Base-by-base conservation (phyloP, 306 rosid genomes). In the Sophora flavescens region DNA sequence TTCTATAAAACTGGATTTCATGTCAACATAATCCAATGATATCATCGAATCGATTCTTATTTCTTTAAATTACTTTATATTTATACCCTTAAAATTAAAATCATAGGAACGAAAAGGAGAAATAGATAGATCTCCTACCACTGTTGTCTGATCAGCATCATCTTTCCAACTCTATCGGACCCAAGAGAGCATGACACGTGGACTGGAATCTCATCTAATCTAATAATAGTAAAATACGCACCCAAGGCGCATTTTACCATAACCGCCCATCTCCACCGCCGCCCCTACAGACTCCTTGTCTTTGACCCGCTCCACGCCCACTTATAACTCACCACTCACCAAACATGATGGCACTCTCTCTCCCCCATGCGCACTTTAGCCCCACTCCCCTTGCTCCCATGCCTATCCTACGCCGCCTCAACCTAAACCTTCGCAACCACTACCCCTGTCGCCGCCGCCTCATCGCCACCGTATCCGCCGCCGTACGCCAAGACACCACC, bases 321-420 rank as follows among this genome's bases (percentile, higher is more conserved):
- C 59, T 6, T 51, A 41, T 26, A 68, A 45, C 59, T 28, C 57
- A 2, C 53, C 35, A 6, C 9, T 45, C n/a, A n/a, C 16, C 50
- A 69, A 63, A 17, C 77, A 92, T 90, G 97, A 92, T 90, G 97
- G 80, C 87, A 1, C 28, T 86, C 22, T 42, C 87, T 17, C 35
- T 85, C 68, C 48, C 82, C 73, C 90, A 91, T 89, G 97, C 87
- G 80, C 87, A 76, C 91, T n/a, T 70, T 83, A 68, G 87, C 84
- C 87, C 86, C 0, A 18, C 80, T 83, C 78, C 57, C 74, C 80
- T 69, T 41, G 1, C 2, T 84, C 82, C 97, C 88, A 90, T 92
- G 97, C 88, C 91, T 86, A 79, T 88, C 91, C 76, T 90, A 75
- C 96, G 96, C 88, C 87, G 87, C 89, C 79, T 88, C 72, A 75